Percentiles rank a stretch among this genome's conserved stretches.
phyloP scores from a whole-genome alignment of 805 yeast genomes.

The Candida chauliodis region DNA sequence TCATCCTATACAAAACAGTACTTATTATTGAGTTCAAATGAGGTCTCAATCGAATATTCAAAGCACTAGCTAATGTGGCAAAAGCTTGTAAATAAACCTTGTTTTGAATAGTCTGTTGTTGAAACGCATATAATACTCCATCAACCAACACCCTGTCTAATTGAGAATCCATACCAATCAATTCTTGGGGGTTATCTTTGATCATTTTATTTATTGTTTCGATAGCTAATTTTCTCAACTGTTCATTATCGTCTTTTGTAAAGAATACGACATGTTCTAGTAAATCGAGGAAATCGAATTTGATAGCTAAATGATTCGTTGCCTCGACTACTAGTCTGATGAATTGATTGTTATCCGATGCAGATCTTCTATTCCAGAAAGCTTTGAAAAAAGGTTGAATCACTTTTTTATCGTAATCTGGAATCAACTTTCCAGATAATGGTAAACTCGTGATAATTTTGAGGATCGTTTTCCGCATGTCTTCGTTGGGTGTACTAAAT shows the following conservation, averaged over 20 bases:
- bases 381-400: slow-evolving; percentile 58
- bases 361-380: slow-evolving; percentile 83
- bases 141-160: slow-evolving; percentile 70
- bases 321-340: slow-evolving; percentile 67
- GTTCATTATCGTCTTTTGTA: slow-evolving; percentile 80
- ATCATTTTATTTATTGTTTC: slow-evolving; percentile 63
- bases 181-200: slow-evolving; percentile 26
- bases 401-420: slow-evolving; percentile 47
- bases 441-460: slow-evolving; percentile 66
- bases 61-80: slow-evolving; percentile 56
- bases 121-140: slow-evolving; percentile 76
- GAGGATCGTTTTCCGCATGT: slow-evolving; percentile 69
- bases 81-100: slow-evolving; percentile 56
- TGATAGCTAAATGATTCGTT: slow-evolving; percentile 61
- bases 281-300: slow-evolving; percentile 61
- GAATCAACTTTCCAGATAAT: slow-evolving; percentile 53
- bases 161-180: slow-evolving; percentile 56
- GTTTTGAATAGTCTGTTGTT: slow-evolving; percentile 66
- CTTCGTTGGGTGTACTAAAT: slow-evolving; percentile 65
- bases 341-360: slow-evolving; percentile 55
- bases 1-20: slow-evolving; percentile 66
- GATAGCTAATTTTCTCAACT: slow-evolving; percentile 73
- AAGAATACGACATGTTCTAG: slow-evolving; percentile 54
- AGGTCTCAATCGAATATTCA: slow-evolving; percentile 65
- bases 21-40: slow-evolving; percentile 71